Evolutionary conservation across 1,284 basidiomycete species (phyloP).

Genomic region (Irpex sp.): DNA sequence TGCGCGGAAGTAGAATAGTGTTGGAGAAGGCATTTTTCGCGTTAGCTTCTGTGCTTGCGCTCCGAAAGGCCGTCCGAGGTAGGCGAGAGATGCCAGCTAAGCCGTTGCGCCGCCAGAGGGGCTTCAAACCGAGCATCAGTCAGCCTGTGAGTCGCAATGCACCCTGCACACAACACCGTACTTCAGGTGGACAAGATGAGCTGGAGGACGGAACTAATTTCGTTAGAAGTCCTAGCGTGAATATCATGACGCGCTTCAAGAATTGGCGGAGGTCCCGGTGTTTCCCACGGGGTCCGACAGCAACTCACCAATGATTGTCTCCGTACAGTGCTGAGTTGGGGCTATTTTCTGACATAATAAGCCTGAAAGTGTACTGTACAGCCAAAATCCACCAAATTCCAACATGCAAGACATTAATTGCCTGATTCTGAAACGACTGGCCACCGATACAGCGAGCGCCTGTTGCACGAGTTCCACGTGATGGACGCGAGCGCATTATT

Average conservation of each 20-base stretch:
- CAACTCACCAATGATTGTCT: too few species aligned
- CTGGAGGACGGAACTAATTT: neutral
- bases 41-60: neutral
- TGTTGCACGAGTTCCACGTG: conserved; percentile 6
- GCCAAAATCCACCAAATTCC: too few species aligned
- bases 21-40: conserved; percentile 43
- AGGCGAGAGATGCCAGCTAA: neutral
- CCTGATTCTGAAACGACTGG: too few species aligned
- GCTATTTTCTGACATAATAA: too few species aligned
- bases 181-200: neutral
- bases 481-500: conserved; percentile 29
- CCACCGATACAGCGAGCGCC: neutral
- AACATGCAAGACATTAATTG: too few species aligned
- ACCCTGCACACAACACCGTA: neutral
- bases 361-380: too few species aligned
- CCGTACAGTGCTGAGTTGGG: too few species aligned
- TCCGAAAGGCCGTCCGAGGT: neutral
- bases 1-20: conserved; percentile 84
- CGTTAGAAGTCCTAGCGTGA: neutral
- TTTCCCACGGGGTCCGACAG: neutral
- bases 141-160: neutral
- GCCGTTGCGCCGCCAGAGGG: neutral
- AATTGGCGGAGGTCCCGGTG: neutral
- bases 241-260: neutral
- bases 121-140: neutral